Base-by-base conservation (phyloP, 768 basidiomycete species). In the Psilocybe tampanensis region DNA sequence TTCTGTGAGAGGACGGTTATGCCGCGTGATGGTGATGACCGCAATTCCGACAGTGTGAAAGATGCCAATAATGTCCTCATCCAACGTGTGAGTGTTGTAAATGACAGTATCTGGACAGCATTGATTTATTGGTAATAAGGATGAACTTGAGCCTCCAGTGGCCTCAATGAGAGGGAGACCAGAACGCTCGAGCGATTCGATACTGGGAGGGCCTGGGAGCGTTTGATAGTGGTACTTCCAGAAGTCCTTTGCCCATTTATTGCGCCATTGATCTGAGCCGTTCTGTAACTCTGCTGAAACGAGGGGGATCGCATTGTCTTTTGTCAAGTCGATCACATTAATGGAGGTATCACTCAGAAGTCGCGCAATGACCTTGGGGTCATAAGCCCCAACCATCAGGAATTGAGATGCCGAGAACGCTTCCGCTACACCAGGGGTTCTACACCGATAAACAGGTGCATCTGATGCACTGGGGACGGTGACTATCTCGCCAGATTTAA, bases 141-240 rank as follows among this genome's bases (percentile, higher is more conserved):
- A 13, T 2, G 34, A 42, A 11, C 43, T 42, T 26, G 29, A 4
- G 29, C 29, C 29, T 29, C 9, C 5, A 4, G 29, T 29, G 9
- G 29, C 29, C 9, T 52, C 23, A 12, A 60, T 23, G 11, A 51
- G 19, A 8, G 9, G 17, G 9, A 60, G 11, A 11, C 23, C 41
- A 8, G 22, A 18, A 2, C 43, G n/a, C 21, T 54, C 44, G 5
- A 60, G 44, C 3, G n/a, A 6, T 1, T 7, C n/a, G 2, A 63
- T 32, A 9, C 22, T n/a, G 8, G 61, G 58, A 1, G 61, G 58
- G n/a, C 61, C 61, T 7, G 61, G 61, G 15, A 63, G 52, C 5
- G 44, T 17, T 18, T 17, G 1, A 24, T 58, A 60, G 26, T 53
- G 55, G 8, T 19, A 17, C 1, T 8, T 29, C 62, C 62, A 63